Base-by-base conservation (phyloP, 441 rosid species). In the Erodium texanum region DNA sequence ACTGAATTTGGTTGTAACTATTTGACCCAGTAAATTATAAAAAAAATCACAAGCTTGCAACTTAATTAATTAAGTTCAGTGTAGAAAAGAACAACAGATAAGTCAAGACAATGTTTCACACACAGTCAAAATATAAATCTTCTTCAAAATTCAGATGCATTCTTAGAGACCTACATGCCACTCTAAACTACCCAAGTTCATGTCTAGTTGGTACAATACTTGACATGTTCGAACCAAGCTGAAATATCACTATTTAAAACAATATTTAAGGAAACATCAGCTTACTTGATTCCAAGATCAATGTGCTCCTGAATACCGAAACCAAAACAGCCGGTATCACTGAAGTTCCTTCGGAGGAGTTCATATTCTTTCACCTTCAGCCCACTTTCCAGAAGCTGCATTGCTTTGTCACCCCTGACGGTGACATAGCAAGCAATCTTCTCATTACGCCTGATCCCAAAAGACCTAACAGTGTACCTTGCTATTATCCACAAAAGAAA, bases 381-480 rank as follows among this genome's bases (percentile, higher is more conserved):
- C 9, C 92, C 92, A 64, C 89, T 87, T 81, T 87, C 92, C 34
- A 88, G 77, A 32, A 86, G 84, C 77, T 88, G 87, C 95, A 88
- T 88, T 15, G 91, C 84, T 75, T 82, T 82, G 62, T 83, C 91
- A 58, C 91, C 90, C 67, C 91, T 86, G 11, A 89, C 89, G 0
- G 95, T 86, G n/a, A 88, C 92, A 32, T 90, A 87, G 70, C 97
- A 92, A 0, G 98, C 98, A 81, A 93, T 93, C 84, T 93, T 93
- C 32, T 93, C 98, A 23, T 93, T 93, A 82, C 97, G 89, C 85
- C 97, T 85, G 59, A 93, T 93, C 20, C 97, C 96, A 7, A 93
- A 90, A 3, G 98, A 93, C 70, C 98, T 82, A 67, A 93, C 97
- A 71, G 98, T 93, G 83, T 90, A 93, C 81, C 98, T 87, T 15